Evolutionary conservation across 2,329 filamentous ascomycete genomes (phyloP), one percentile per base, ranked within the genome.

Genomic region (Macrophomina tecta): DNA sequence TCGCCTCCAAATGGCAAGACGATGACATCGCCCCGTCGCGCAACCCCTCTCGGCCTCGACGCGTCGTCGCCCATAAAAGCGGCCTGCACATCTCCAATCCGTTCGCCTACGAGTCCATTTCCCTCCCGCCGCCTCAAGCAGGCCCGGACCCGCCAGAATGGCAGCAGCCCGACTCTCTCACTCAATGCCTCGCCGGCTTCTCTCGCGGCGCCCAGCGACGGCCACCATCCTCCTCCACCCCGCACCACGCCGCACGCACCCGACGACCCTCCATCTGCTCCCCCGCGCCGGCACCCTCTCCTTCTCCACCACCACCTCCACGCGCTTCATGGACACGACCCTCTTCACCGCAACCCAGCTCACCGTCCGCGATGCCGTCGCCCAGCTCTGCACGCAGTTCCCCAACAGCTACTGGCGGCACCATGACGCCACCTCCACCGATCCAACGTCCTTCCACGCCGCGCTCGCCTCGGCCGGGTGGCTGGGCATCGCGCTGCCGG

Each of bases 401-500:
- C 87, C 90, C 49, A 78, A 49, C 51, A 85, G 87, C 11, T 94
- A 94, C 78, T 94, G 91, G 91, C 89, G 88, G 71, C 85, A 90
- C 64, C 89, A 83, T 69, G 92, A 95, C 74, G 86, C 91, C 69
- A 84, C 83, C 5, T 89, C 89, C 69, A 82, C 86, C 67, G 91
- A 94, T 75, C 92, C 92, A 0, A 85, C 86, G 61, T 91, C 93
- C 42, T 89, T 96, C 48, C 91, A 95, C 75, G 86, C 89, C 0
- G 90, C 90, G 0, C 78, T 95, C 8, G 90, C 92, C 7, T 86
- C 87, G 66, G 90, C 89, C 69, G 91, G 92, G 6, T 95, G 91
- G 91, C 85, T 95, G 48, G 92, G 92, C 2, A 93, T 94, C 70
- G 91, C 91, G 0, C 80, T 95, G 3, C 91, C 91, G 0, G 90